Evolutionary conservation across 371 early-diverging fungal species (phyloP).

Genomic region (Vairimorpha necatrix): DNA sequence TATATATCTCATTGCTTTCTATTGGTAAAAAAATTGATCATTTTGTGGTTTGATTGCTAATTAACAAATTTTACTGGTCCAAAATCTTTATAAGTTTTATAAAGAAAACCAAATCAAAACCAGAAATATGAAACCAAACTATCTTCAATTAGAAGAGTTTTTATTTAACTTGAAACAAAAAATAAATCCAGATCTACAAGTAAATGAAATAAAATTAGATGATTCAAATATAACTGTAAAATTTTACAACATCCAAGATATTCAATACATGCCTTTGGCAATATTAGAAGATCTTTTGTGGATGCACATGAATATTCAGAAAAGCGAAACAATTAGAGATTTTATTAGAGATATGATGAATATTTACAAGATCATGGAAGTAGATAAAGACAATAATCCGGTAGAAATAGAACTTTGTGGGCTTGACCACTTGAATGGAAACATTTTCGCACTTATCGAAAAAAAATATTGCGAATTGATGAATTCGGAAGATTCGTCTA

Average conservation of each 20-base stretch:
- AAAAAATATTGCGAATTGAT: not conserved
- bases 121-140: not conserved
- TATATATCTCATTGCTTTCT: no score
- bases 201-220: constrained; percentile 4
- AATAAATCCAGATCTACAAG: not conserved
- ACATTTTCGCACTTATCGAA: not conserved
- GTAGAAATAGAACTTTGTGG: not conserved
- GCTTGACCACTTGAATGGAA: not conserved
- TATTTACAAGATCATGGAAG: not conserved
- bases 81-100: not conserved
- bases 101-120: not conserved
- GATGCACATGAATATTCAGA: not conserved
- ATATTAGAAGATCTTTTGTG: not conserved
- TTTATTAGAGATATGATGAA: not conserved
- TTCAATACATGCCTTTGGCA: not conserved
- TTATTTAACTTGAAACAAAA: not conserved
- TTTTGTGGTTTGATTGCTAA: no score
- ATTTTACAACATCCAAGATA: not conserved
- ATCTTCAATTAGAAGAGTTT: constrained; percentile 7
- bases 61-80: not conserved
- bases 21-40: no score
- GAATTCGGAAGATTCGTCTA: not conserved
- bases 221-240: not conserved
- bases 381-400: not conserved
- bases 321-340: not conserved